Base-by-base conservation (phyloP, 2,329 filamentous ascomycete species). In the Paecilomyces fulvus region DNA sequence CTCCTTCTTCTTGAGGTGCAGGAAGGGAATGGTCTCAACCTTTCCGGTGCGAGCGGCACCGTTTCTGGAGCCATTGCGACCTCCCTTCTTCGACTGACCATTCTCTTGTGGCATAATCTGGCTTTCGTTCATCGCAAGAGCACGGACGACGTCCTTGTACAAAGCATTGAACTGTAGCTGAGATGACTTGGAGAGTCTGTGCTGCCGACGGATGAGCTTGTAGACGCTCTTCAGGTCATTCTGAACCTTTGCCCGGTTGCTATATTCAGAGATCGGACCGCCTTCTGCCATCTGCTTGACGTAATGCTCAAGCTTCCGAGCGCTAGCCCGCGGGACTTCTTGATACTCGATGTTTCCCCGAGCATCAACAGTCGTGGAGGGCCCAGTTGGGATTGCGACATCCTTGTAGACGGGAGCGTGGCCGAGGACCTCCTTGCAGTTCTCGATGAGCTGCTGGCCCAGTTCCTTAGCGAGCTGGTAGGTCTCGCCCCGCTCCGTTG, bases 201-300 rank as follows among this genome's bases (percentile, higher is more conserved):
- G 91, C 77, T 99, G 94, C 74, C 96, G 90, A 77, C 92, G 92
- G 74, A 99, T 97, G 69, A 99, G 85, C 80, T 95, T 96, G 82
- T 97, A 97, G 67, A 99, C 94, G 64, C 89, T 89, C 69, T 89
- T 87, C 48, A 99, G 81, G 70, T 97, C 94, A 69, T 91, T 95
- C 75, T 97, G 94, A 31, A 99, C 94, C 82, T 97, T 99, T 62
- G 92, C 94, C 49, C 94, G 87, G 78, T 96, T 97, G 70, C 92
- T 94, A 72, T 99, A 99, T 74, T 99, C 94, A 30, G 92, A 96
- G 65, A 99, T 95, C 77, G 96, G 97, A 69, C 94, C 94, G 60
- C 94, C 94, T 65, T 96, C 92, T 9, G 92, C 92, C 94, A 99
- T 97, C 73, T 97, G 91, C 70, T 90, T 90, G 52, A 99, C 94